A percentile compares a stretch with the other conserved stretches of the same genome.
phyloP scores from a whole-genome alignment of 305 asterid species.

The Fraxinus ornus region DNA sequence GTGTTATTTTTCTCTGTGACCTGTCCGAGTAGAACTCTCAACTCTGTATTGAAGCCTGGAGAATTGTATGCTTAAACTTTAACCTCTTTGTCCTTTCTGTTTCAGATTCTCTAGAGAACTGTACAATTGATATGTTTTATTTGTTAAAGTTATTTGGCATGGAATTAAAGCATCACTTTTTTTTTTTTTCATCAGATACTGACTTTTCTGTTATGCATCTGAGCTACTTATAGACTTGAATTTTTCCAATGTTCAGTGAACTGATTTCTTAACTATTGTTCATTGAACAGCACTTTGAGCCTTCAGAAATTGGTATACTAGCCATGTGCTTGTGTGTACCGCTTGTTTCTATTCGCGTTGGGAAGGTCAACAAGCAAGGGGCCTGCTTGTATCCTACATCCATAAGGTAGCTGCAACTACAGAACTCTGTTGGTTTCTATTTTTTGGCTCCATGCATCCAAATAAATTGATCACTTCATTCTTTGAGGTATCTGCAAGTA shows the following conservation, averaged over 20 bases:
- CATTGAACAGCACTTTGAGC: conserved; percentile 78
- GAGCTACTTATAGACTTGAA: background rate
- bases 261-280: conserved; percentile 7
- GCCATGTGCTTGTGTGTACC: conserved; percentile 95
- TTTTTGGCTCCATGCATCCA: conserved; percentile 3
- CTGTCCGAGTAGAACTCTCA: background rate
- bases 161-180: background rate
- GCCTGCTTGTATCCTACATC: conserved; percentile 63
- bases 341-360: conserved; percentile 90
- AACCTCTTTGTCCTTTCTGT: background rate
- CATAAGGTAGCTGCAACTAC: conserved; percentile 56
- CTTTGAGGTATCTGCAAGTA: background rate
- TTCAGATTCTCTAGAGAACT: background rate
- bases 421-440: conserved; percentile 1
- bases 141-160: background rate
- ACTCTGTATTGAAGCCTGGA: background rate
- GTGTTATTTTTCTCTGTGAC: background rate
- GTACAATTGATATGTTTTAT: background rate
- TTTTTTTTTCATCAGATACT: background rate
- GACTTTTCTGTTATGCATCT: background rate
- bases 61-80: background rate
- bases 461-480: background rate
- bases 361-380: conserved; percentile 81
- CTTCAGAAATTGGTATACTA: conserved; percentile 82
- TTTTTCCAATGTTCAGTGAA: background rate